These are phyloP conservation scores for Colletotrichum phormii DNA, from an alignment of 2,329 filamentous ascomycete genomes.

Conservation along the genomic window DNA sequence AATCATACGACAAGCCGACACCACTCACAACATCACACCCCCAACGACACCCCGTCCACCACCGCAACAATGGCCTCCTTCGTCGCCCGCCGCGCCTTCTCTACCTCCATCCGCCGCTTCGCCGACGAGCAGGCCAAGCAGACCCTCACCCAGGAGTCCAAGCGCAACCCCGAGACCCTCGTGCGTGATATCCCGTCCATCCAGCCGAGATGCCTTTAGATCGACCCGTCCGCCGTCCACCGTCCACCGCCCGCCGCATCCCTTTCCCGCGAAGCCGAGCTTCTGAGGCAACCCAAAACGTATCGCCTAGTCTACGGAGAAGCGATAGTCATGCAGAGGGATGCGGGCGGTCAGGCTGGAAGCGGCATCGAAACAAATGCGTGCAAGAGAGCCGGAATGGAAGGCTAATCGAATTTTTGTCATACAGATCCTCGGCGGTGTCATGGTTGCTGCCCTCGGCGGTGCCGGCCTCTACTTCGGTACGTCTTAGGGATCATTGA, in stretches of 20 bases:
- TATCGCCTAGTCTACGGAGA: not conserved
- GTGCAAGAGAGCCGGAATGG: not conserved
- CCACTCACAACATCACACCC: slow-evolving; percentile 28
- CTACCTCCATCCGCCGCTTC: slow-evolving; percentile 65
- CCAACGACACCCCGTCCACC: slow-evolving; percentile 26
- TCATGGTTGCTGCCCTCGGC: slow-evolving; percentile 90
- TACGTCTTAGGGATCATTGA: slow-evolving; percentile 51
- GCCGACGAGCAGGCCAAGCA: slow-evolving; percentile 52
- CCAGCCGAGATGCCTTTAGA: slow-evolving; percentile 4
- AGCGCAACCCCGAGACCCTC: slow-evolving; percentile 61
- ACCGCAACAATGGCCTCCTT: slow-evolving; percentile 65
- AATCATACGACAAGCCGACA: slow-evolving; percentile 37
- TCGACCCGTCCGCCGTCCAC: slow-evolving; percentile 11
- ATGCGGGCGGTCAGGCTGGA: not conserved
- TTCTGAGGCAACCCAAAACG: not conserved
- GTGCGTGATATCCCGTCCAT: slow-evolving; percentile 51
- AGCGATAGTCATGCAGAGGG: not conserved
- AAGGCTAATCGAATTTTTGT: slow-evolving; percentile 26
- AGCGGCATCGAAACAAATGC: not conserved
- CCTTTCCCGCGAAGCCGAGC: slow-evolving; percentile 1
- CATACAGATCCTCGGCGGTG: slow-evolving; percentile 83
- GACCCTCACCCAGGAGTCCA: slow-evolving; percentile 67
- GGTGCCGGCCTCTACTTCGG: slow-evolving; percentile 92
- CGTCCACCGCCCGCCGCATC: slow-evolving; percentile 23
- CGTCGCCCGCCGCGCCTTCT: slow-evolving; percentile 67